Evolutionary conservation across 192 early-diverging fungal species (phyloP).

Genomic region (Helicostylum pulchrum): DNA sequence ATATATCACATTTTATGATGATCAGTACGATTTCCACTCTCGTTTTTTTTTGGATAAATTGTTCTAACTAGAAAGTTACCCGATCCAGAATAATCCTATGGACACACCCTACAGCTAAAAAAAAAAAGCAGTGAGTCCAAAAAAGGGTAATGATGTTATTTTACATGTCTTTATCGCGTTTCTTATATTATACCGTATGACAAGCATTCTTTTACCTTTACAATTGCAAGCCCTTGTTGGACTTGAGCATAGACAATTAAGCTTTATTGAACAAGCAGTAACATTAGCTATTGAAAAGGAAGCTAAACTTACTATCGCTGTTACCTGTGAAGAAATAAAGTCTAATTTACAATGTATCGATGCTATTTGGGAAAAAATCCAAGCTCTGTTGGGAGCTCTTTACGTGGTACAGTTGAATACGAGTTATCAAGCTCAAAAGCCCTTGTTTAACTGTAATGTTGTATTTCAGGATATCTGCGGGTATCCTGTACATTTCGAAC

Average conservation of each 20-base stretch:
- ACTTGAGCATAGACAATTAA: neutral
- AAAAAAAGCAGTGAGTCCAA: too few relatives aligned
- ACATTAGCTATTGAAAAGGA: neutral
- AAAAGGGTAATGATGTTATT: too few relatives aligned
- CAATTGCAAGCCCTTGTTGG: neutral
- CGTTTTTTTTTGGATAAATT: too few relatives aligned
- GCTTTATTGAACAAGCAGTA: constrained; percentile 3
- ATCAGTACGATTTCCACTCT: too few relatives aligned
- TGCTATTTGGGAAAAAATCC: constrained; percentile 19
- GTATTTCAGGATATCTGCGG: constrained; percentile 61
- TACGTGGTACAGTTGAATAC: constrained; percentile 51
- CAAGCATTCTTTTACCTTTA: constrained; percentile 11
- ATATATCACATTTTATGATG: too few relatives aligned
- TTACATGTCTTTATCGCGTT: too few relatives aligned
- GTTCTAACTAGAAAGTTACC: too few relatives aligned
- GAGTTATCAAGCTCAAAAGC: constrained; percentile 37
- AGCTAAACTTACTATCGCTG: neutral
- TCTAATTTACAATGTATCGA: neutral
- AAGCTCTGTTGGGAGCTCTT: constrained; percentile 24
- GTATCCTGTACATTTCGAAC: constrained; percentile 46
- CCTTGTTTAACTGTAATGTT: constrained; percentile 53
- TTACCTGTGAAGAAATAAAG: constrained; percentile 7
- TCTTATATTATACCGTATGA: neutral
- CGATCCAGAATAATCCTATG: too few relatives aligned
- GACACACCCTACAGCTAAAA: too few relatives aligned